Base-by-base conservation (phyloP, 345 rosid genomes). In the Acer negundo region DNA sequence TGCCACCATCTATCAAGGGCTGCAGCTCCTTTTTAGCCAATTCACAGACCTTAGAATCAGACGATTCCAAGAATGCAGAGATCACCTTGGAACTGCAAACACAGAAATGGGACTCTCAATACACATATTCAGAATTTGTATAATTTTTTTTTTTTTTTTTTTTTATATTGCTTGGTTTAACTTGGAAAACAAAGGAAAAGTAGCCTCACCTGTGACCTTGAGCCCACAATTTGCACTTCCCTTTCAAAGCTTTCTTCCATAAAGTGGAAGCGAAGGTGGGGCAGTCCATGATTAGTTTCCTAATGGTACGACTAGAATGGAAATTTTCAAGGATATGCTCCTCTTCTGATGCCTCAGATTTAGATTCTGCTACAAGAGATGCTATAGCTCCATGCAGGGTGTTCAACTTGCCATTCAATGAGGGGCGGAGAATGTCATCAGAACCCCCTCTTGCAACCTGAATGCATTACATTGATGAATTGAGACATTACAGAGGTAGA, bases 141-240 rank as follows among this genome's bases (percentile, higher is more conserved):
- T 35, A 4, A 4, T 4, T 42, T 8, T 42, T 1, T 58, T 35
- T 49, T 3, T 2, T 15, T 38, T 13, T 56, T 16, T 24, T 24
- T 23, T 17, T 42, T 44, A 53, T 20, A n/a, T n/a, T n/a, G 63
- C 64, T 28, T 38, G 38, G 55, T 19, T 22, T 17, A 83, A 65
- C 53, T 38, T 73, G 40, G 56, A 19, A 69, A 26, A 56, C 11
- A 19, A 35, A 35, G 40, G 6, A 46, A 75, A 70, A 49, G 31
- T 16, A 68, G 72, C n/a, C 83, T 83, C 65, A 94, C 99, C 99
- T 87, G 92, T 93, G 95, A 81, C 98, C 99, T 73, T 87, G 85
- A 55, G 95, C 93, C 96, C 96, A 93, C 2, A 42, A 62, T 59
- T 79, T 70, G 75, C 89, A 87, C 24, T 90, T 91, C 80, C 94